These are phyloP conservation scores for Syncephalastrum racemosum DNA, from an alignment of 371 early-diverging fungal genomes.

Conservation along the genomic window DNA sequence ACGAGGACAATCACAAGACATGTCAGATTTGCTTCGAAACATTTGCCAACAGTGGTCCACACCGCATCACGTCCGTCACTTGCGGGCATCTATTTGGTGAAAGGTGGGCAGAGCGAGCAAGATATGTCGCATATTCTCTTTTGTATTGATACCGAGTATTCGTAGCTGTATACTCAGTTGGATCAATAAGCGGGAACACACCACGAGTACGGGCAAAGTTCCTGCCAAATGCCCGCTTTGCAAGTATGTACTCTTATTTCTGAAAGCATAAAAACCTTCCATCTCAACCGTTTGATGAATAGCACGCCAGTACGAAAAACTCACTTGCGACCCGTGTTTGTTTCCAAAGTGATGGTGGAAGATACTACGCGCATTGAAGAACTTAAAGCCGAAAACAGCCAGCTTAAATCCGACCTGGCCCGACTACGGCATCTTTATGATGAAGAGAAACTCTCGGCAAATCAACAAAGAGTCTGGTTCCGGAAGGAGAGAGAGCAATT, in stretches of 20 bases:
- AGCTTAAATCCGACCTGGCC: background rate
- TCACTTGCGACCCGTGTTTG: constrained; percentile 4
- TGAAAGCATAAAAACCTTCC: background rate
- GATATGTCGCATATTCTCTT: too few relatives aligned
- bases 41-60: constrained; percentile 5
- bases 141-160: background rate
- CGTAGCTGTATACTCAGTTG: constrained; percentile 8
- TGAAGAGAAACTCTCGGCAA: background rate
- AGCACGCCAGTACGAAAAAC: background rate
- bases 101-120: background rate
- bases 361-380: constrained; percentile 11
- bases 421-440: background rate
- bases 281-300: too few relatives aligned
- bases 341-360: constrained; percentile 1
- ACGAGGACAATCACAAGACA: background rate
- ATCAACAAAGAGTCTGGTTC: constrained; percentile 1
- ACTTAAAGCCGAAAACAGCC: constrained; percentile 1
- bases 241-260: constrained; percentile 1
- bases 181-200: background rate
- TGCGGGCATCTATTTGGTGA: constrained; percentile 9
- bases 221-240: constrained; percentile 6
- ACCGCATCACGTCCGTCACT: background rate
- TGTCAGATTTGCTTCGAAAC: constrained; percentile 13
- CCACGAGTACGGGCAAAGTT: background rate
- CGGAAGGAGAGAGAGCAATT: background rate